Evolutionary conservation across 2,329 filamentous ascomycete genomes (phyloP), one percentile per base, ranked within the genome.

Genomic region (Tolypocladium paradoxum): DNA sequence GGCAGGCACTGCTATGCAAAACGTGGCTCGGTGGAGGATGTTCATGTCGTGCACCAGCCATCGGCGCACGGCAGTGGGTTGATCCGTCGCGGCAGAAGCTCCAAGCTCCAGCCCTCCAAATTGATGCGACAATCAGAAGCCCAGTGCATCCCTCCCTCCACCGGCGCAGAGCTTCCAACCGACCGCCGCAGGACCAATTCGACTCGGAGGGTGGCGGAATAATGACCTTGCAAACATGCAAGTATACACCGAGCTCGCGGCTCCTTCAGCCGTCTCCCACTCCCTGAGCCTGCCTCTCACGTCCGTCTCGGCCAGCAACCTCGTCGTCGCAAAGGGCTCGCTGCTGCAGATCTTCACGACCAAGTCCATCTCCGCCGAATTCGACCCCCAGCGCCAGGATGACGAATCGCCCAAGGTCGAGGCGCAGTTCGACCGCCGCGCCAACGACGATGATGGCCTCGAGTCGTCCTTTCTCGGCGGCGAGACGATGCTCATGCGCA

Each of bases 171-270:
- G 43, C 43, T 33, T 31, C 16, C 27, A 33, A 7, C 4, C 43
- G 5, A 31, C 27, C 27, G 35, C 14, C 36, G 27, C 48, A 31
- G 2, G 14, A 22, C 53, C 59, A 61, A 53, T 59, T 54, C 58
- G 36, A 57, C 50, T 55, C 51, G 38, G 46, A 53, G 56, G 54
- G 54, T 53, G 53, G 58, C 51, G 58, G 57, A 63, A 67, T 60
- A 63, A 71, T 71, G 70, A 61, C 64, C 58, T 61, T 62, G 67
- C 64, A 58, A 59, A 60, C 48, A 97, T 97, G 92, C 92, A 97
- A 82, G 95, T 90, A 78, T 97, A 97, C 74, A 91, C 90, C 66
- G 93, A 99, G 78, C 79, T 99, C 69, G 84, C 90, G 69, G 88
- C 92, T 75, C 91, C 93, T 52, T 95, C 91, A 68, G 91, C 91